These are phyloP conservation scores for Larix sibirica DNA, from an alignment of 83 land plant species.

Conservation along the genomic window DNA sequence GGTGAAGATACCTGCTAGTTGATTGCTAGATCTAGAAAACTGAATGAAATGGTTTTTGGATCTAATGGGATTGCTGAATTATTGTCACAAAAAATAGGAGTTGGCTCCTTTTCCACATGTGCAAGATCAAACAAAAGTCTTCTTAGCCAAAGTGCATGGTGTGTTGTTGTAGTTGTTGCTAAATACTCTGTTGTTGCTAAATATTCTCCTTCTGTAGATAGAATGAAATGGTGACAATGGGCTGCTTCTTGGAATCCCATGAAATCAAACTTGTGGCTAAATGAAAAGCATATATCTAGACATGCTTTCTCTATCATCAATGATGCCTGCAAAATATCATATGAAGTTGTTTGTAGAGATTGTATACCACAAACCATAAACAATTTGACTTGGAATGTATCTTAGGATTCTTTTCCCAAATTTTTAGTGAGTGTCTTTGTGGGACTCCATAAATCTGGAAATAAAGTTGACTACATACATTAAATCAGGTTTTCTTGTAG, in stretches of 20 bases:
- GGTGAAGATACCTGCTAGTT: neutral
- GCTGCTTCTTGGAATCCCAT: neutral
- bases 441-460: neutral
- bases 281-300: neutral
- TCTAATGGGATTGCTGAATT: neutral
- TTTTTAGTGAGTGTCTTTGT: neutral
- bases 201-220: neutral
- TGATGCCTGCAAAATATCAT: neutral
- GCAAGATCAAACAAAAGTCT: neutral
- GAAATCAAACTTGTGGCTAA: neutral
- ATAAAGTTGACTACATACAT: neutral
- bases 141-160: neutral
- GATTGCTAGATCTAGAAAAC: neutral
- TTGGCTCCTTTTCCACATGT: neutral
- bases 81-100: neutral
- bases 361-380: neutral
- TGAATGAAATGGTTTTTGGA: neutral
- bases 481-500: slow-evolving; percentile 8
- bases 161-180: neutral
- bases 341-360: neutral
- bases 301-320: neutral
- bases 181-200: neutral
- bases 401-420: neutral
- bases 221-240: neutral
- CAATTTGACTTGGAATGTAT: neutral